phyloP scores from a whole-genome alignment of 768 basidiomycete genomes.

The Pseudohyphozyma bogoriensis region DNA sequence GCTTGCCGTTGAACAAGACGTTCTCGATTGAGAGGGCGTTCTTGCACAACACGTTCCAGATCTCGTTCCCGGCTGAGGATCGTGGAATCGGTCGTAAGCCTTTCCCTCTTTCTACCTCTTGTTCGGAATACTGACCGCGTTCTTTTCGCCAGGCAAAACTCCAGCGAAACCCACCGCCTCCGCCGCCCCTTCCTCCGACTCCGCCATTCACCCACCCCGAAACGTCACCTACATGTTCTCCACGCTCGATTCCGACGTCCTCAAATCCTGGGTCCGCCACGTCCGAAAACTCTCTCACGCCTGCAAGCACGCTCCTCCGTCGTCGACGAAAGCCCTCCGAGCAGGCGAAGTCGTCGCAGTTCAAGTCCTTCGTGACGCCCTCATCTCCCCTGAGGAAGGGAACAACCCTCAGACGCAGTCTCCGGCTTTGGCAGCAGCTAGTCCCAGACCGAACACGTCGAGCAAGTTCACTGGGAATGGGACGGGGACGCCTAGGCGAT shows the following conservation, averaged over 20 bases:
- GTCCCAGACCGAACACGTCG: slow-evolving; percentile 21
- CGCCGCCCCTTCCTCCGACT: background rate
- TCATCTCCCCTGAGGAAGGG: slow-evolving; percentile 48
- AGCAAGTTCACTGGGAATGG: too few relatives aligned
- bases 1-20: slow-evolving; percentile 65
- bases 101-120: too few relatives aligned
- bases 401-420: slow-evolving; percentile 3
- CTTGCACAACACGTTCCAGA: slow-evolving; percentile 92
- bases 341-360: slow-evolving; percentile 70
- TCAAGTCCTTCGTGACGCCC: slow-evolving; percentile 70
- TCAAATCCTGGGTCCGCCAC: slow-evolving; percentile 55
- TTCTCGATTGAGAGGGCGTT: slow-evolving; percentile 84
- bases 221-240: slow-evolving; percentile 77
- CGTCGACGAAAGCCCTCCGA: slow-evolving; percentile 43
- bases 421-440: slow-evolving; percentile 12
- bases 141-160: too few relatives aligned
- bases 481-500: too few relatives aligned
- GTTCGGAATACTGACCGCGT: too few relatives aligned
- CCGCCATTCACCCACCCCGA: slow-evolving; percentile 42
- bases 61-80: slow-evolving; percentile 77
- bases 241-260: slow-evolving; percentile 65
- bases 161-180: slow-evolving; percentile 40
- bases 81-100: too few relatives aligned
- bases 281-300: slow-evolving; percentile 20
- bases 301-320: background rate